Base-by-base conservation (phyloP, 2,329 filamentous ascomycete species). In the Scorias spongiosa region DNA sequence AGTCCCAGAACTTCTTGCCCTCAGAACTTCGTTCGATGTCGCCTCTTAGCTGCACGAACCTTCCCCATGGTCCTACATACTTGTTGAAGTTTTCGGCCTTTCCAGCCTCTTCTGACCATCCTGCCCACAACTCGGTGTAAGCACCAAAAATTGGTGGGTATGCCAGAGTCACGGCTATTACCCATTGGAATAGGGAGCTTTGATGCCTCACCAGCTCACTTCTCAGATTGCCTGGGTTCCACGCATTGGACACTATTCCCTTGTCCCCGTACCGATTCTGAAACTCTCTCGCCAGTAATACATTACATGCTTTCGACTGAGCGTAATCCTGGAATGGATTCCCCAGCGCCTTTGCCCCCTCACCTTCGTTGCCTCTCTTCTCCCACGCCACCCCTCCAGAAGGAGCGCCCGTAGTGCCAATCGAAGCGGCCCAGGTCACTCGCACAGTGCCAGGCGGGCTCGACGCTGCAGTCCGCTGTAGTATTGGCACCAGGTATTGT, bases 1-100 rank as follows among this genome's bases (percentile, higher is more conserved):
- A 66, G 39, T 60, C 56, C 62, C 62, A 67, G 40, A 68, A 58
- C 51, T 57, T 60, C 48, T 48, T 46, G 40, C 57, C 55, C 29
- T 51, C 56, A 18, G 55, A 52, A n/a, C 56, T 60, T 10, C 60
- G 52, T 17, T 47, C 45, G 12, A 66, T 44, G 42, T 57, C 59
- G 1, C 14, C 12, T 36, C 59, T 51, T 41, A 59, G 49, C 11
- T 28, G 44, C 1, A 54, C 57, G 38, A 62, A 50, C 14, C 56
- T 44, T 2, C 60, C 59, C 60, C 60, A 62, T 14, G 60, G 60
- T 30, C 49, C 49, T n/a, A 60, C 46, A 38, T 59, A 61, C 43
- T 40, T 48, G 9, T 52, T 56, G 34, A 45, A 50, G 28, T 55
- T 53, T 48, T 56, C 55, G 3, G 26, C 8, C 44, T 37, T 50